Base-by-base conservation (phyloP, 768 basidiomycete species). In the Sarcodon sp. region DNA sequence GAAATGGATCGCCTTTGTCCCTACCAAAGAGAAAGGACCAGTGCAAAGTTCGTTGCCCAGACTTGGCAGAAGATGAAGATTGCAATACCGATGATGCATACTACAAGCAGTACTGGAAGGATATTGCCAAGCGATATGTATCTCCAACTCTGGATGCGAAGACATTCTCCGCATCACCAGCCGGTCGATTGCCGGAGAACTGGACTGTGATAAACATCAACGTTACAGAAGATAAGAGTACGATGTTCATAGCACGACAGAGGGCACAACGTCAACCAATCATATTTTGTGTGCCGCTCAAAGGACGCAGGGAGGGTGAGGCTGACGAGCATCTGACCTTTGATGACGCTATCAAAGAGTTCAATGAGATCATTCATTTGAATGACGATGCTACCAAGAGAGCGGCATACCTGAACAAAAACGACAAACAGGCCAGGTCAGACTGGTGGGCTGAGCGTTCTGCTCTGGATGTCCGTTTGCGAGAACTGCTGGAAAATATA, bases 141-240 rank as follows among this genome's bases (percentile, higher is more conserved):
- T 55, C 68, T 0, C 56, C 68, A 2, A 59, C 64, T 6, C 60
- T 79, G 36, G 59, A 66, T 31, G 60, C 60, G 10, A 27, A 41
- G 39, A 15, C 27, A 7, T 27, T 41, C 6, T 41, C 39, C 27
- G 7, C 16, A 7, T 16, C 16, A 9, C 15, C 27, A 8, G 13
- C 13, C 8, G 11, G 27, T 16, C 39, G 39, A 16, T 66, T 97
- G 1, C 92, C 94, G 0, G 47, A 57, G 2, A 75, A 82, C 50
- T 98, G 94, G 93, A 83, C 80, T 4, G 73, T 90, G 16, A 67
- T 96, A 50, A 87, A 83, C 51, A 79, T 98, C 54, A 85, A 73
- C 57, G 71, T 97, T 48, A 83, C 88, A 0, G 78, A 85, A 1
- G 90, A 96, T 57, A 80, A 79, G 52, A 81, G 76, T 52, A 84